These are phyloP conservation scores for Boletus rubroflammeus DNA, from an alignment of 768 basidiomycete species.

Conservation along the genomic window DNA sequence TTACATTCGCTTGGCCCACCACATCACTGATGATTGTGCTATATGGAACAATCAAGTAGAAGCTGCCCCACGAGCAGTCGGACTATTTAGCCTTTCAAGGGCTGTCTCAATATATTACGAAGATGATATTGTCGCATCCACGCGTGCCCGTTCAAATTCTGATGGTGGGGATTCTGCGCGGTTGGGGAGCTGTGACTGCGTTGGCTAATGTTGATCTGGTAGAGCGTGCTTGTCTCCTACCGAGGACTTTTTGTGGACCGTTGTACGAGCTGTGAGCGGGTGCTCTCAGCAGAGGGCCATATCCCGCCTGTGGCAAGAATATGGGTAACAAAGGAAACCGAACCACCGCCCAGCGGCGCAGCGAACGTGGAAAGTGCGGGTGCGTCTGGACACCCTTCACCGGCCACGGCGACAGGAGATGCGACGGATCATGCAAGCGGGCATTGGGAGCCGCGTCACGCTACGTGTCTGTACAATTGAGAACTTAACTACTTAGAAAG, in stretches of 20 bases:
- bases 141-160: slow-evolving; percentile 51
- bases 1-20: background rate
- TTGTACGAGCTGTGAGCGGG: slow-evolving; percentile 59
- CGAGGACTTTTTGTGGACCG: slow-evolving; percentile 56
- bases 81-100: slow-evolving; percentile 61
- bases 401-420: background rate
- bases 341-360: background rate
- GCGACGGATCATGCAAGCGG: slow-evolving; percentile 26
- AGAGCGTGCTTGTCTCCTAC: slow-evolving; percentile 57
- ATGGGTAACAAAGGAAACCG: slow-evolving; percentile 37
- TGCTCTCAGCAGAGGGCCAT: slow-evolving; percentile 67
- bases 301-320: slow-evolving; percentile 66
- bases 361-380: background rate
- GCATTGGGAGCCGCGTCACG: slow-evolving; percentile 53
- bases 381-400: background rate
- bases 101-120: slow-evolving; percentile 63
- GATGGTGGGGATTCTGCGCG: slow-evolving; percentile 35
- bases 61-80: slow-evolving; percentile 65
- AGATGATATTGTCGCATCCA: slow-evolving; percentile 53
- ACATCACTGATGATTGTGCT: background rate
- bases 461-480: slow-evolving; percentile 36
- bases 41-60: slow-evolving; percentile 36
- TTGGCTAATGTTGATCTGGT: background rate
- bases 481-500: background rate
- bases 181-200: background rate